Evolutionary conservation across 495 filamentous ascomycete genomes (phyloP).

Genomic region (Aspergillus asperescens): DNA sequence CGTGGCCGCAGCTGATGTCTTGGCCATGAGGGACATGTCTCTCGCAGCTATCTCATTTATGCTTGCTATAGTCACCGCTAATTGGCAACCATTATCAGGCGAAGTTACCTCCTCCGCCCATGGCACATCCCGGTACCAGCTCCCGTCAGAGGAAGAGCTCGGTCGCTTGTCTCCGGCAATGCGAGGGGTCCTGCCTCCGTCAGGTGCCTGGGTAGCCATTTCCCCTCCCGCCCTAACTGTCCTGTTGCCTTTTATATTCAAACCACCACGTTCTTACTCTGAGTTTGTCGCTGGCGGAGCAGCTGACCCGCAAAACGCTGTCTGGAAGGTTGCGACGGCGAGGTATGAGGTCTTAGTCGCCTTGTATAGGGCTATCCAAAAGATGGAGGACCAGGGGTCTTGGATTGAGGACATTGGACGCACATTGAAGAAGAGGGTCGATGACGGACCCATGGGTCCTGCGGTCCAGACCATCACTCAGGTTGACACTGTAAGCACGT

Average conservation of each 20-base stretch:
- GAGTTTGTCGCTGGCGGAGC: constrained; percentile 55
- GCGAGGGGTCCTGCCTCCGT: constrained; percentile 38
- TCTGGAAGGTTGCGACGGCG: constrained; percentile 55
- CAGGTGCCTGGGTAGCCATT: constrained; percentile 48
- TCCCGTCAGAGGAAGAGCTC: constrained; percentile 41
- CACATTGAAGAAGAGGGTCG: constrained; percentile 40
- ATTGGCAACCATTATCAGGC: constrained; percentile 44
- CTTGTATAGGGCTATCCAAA: constrained; percentile 35
- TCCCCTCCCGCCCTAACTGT: constrained; percentile 47
- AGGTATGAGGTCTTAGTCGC: constrained; percentile 53
- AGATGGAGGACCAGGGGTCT: constrained; percentile 26
- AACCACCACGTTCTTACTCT: constrained; percentile 51
- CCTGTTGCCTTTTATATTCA: constrained; percentile 55
- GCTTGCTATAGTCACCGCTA: constrained; percentile 47
- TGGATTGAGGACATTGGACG: constrained; percentile 43
- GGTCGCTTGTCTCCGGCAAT: constrained; percentile 32
- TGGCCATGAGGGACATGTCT: constrained; percentile 55
- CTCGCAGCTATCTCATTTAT: constrained; percentile 52
- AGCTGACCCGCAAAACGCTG: constrained; percentile 52
- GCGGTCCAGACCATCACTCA: constrained; percentile 25
- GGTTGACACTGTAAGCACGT: constrained; percentile 37
- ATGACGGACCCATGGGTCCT: constrained; percentile 42
- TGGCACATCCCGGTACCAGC: constrained; percentile 31
- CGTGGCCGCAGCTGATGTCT: constrained; percentile 48
- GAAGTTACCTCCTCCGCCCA: constrained; percentile 16